Percentiles rank a stretch among this genome's conserved stretches.
phyloP scores from a whole-genome alignment of 23 red algal genomes.

The Gracilariopsis chorda region DNA sequence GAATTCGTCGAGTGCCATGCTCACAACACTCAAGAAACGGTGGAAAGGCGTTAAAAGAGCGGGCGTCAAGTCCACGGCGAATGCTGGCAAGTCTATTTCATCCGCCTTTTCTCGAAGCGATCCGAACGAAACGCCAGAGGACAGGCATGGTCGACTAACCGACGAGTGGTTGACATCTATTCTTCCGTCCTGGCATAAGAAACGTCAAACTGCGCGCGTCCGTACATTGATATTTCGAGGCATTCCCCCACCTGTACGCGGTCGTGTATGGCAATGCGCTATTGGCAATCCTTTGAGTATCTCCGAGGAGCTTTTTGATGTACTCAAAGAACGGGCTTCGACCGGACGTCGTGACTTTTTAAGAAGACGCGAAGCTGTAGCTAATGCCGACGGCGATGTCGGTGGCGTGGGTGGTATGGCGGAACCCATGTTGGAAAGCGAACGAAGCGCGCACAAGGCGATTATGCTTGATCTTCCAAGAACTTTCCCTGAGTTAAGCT shows the following conservation, averaged over 20 bases:
- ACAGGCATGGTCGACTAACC: conserved; percentile 53
- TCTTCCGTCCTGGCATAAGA: conserved; percentile 81
- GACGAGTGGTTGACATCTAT: conserved; percentile 85
- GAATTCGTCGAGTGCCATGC: conserved; percentile 22
- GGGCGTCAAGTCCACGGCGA: conserved; percentile 20
- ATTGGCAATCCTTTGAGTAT: conserved; percentile 91
- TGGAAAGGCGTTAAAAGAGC: conserved; percentile 70
- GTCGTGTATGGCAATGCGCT: conserved; percentile 81
- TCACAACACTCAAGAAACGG: conserved; percentile 43
- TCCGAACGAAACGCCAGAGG: conserved; percentile 45
- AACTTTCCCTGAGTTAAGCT: conserved; percentile 92
- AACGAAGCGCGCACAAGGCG: conserved; percentile 84
- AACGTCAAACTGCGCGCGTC: conserved; percentile 64
- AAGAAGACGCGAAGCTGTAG: conserved; percentile 45
- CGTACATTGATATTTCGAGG: conserved; percentile 80
- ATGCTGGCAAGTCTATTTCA: conserved; percentile 42
- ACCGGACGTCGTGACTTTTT: conserved; percentile 66
- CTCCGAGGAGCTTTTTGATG: conserved; percentile 78
- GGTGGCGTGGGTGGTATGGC: conserved; percentile 73
- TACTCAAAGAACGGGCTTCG: conserved; percentile 86
- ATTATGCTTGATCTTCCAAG: conserved; percentile 95
- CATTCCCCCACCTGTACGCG: conserved; percentile 80
- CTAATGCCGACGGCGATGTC: conserved; percentile 84
- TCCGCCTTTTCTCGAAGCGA: conserved; percentile 22
- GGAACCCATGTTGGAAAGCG: conserved; percentile 72